Percentiles rank a stretch among this genome's conserved stretches.
Conservation (phyloP, 1,139 yeast genomes). For the Nadsonia starkeyi-henricii region DNA sequence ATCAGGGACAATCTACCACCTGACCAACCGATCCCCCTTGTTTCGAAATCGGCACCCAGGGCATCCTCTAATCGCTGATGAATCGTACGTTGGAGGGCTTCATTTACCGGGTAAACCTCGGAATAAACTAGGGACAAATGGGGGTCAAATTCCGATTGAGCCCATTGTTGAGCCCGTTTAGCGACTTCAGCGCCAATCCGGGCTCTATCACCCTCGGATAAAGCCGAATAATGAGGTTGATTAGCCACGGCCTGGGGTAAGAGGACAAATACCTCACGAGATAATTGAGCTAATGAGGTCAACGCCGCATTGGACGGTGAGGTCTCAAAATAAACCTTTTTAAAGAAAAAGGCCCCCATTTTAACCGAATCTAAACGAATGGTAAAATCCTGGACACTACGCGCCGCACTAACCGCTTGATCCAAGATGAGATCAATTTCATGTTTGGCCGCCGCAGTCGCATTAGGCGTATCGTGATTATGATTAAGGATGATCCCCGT, state of each 20-base stretch:
- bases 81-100: constrained; percentile 53
- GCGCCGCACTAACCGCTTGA: constrained; percentile 51
- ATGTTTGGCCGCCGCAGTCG: constrained; percentile 11
- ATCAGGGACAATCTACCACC: constrained; percentile 61
- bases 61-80: constrained; percentile 58
- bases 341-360: constrained; percentile 34
- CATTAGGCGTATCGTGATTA: constrained; percentile 7
- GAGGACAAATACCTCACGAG: constrained; percentile 52
- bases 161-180: constrained; percentile 36
- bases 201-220: constrained; percentile 16
- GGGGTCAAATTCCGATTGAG: constrained; percentile 45
- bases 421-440: constrained; percentile 46
- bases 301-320: constrained; percentile 38
- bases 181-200: constrained; percentile 16
- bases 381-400: constrained; percentile 21
- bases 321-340: constrained; percentile 51
- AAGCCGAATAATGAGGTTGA: constrained; percentile 16
- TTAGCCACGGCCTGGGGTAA: constrained; percentile 21
- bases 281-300: constrained; percentile 51
- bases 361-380: constrained; percentile 20
- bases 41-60: constrained; percentile 36
- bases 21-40: constrained; percentile 37
- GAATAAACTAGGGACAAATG: constrained; percentile 66
- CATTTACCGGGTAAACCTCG: constrained; percentile 51
- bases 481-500: constrained; percentile 37